Base-by-base conservation (phyloP, 2,329 filamentous ascomycete species). In the Cryphonectria naterciae region DNA sequence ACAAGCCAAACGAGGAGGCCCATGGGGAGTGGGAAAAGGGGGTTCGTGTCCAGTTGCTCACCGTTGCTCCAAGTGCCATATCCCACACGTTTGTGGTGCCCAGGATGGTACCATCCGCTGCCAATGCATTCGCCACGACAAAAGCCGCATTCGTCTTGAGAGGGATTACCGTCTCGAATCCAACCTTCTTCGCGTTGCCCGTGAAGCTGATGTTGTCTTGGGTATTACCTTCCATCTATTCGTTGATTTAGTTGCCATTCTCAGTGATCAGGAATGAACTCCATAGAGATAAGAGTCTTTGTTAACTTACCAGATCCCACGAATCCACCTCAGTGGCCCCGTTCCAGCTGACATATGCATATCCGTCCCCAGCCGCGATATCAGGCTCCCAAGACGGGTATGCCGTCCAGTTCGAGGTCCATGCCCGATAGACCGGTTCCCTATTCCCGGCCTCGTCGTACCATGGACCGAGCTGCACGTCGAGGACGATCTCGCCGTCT, bases 401-500 rank as follows among this genome's bases (percentile, higher is more conserved):
- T 69, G 75, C 77, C 1, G 75, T 74, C 71, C 71, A 72, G 62
- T 73, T 74, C 73, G 73, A 73, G 2, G 69, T 65, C 68, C 68
- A 74, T 4, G 73, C 66, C 2, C 74, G 63, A 46, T 78, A 79
- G 65, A 75, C 76, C 17, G 71, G 71, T 52, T 72, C 68, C 13
- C 25, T 37, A n/a, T 72, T 72, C 22, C 61, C 60, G 10, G 41
- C 3, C 13, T 70, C 60, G 15, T 68, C 71, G 35, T 32, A 66
- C 71, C 71, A 72, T 10, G 71, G 71, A n/a, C 79, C 81, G 64
- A 83, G 81, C 67, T 84, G 82, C 1, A 81, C 79, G 61, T 83
- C 80, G 68, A 82, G 81, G 7, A 85, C 76, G 4, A 82, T 75
- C 8, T 78, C 77, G 39, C 83, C 83, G 49, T 80, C 76, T 25